Conservation (phyloP, 139 green algal genomes). For the Gonium pectorale region DNA sequence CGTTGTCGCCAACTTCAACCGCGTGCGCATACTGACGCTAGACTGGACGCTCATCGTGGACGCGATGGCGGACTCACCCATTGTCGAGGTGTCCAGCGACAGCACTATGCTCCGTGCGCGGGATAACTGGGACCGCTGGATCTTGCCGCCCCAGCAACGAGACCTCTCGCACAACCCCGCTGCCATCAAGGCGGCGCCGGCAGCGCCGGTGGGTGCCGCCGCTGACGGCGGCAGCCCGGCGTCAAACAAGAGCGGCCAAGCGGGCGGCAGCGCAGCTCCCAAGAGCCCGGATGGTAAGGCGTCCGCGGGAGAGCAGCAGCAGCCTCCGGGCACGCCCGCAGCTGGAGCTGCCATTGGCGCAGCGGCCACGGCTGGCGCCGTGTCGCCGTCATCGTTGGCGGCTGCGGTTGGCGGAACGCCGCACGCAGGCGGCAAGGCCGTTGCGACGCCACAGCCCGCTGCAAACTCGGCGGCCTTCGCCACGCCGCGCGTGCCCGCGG, state of each 20-base stretch:
- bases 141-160: conserved; percentile 75
- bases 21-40: conserved; percentile 92
- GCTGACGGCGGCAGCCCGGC: conserved; percentile 5
- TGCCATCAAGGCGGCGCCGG: conserved; percentile 2
- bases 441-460: neutral
- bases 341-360: conserved; percentile 10
- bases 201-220: neutral
- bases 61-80: conserved; percentile 64
- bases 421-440: neutral
- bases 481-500: conserved; percentile 23
- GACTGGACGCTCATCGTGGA: conserved; percentile 85
- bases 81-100: conserved; percentile 77
- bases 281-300: neutral
- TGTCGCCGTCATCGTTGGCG: conserved; percentile 26
- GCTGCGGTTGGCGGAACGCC: conserved; percentile 11
- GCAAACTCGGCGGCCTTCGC: conserved; percentile 1
- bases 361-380: neutral
- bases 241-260: conserved; percentile 11
- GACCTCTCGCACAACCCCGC: conserved; percentile 55
- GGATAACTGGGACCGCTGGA: conserved; percentile 78
- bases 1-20: conserved; percentile 92
- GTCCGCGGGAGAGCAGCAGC: neutral
- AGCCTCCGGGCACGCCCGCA: neutral
- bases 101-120: conserved; percentile 63
- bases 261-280: neutral